Base-by-base conservation (phyloP, 768 basidiomycete species). In the Kwoniella shandongensis region DNA sequence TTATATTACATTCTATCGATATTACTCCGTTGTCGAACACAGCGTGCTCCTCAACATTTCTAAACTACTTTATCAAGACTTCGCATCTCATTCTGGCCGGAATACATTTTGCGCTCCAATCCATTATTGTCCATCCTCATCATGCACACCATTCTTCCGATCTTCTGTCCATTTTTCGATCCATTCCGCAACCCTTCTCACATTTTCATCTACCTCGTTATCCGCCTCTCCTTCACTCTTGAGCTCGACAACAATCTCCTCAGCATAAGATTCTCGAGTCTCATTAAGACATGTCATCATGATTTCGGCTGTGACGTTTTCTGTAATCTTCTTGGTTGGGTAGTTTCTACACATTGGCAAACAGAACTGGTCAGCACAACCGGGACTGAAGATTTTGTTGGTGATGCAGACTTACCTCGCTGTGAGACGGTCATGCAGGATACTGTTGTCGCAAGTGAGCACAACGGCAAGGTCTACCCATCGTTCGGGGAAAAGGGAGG, bases 301-400 rank as follows among this genome's bases (percentile, higher is more conserved):
- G 71, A 99, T 98, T 79, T 99, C 96, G 12, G 93, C 92, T 70
- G 93, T 88, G 76, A 97, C 93, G 76, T 99, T 99, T 78, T 99
- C 96, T 74, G 93, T 88, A 4, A 99, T 90, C 78, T 99, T 99
- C 75, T 89, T 89, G 46, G 92, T 76, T 0, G 88, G 79, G 73
- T 98, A 98, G 8, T 83, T 83, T 59, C 93, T 97, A 75, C 40
- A 11, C 52, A 26, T 54, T 8, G 29, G 17, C 18, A n/a, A n/a
- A n/a, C n/a, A n/a, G n/a, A n/a, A n/a, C n/a, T n/a, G n/a, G n/a
- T n/a, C n/a, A n/a, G n/a, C n/a, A n/a, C n/a, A n/a, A n/a, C n/a
- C n/a, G n/a, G n/a, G n/a, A n/a, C n/a, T n/a, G n/a, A n/a, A n/a
- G n/a, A n/a, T n/a, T n/a, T n/a, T 32, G 32, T 32, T 32, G 32